These are phyloP conservation scores for Vairimorpha necatrix DNA, from an alignment of 371 early-diverging fungal species.

Conservation along the genomic window DNA sequence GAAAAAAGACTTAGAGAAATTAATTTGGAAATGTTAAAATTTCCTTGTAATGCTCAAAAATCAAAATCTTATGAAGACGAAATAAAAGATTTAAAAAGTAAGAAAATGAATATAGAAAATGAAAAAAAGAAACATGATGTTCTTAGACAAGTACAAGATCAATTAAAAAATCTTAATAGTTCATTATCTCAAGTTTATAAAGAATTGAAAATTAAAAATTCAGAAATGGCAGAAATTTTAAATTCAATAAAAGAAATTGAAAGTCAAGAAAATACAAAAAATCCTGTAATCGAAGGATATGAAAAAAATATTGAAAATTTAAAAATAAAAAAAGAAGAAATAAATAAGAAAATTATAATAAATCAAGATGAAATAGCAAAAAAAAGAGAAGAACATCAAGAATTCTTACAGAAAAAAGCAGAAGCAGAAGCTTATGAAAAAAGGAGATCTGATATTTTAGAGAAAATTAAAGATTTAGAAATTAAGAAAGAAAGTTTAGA, in stretches of 20 bases:
- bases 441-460: conserved; percentile 43
- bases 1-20: conserved; percentile 50
- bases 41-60: conserved; percentile 19
- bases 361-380: conserved; percentile 43
- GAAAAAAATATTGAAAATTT: conserved; percentile 46
- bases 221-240: conserved; percentile 28
- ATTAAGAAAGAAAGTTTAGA: conserved; percentile 34
- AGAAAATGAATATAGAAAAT: conserved; percentile 46
- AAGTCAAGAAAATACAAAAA: conserved; percentile 14
- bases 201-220: conserved; percentile 23
- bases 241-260: neutral
- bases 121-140: conserved; percentile 37
- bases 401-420: conserved; percentile 32
- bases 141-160: conserved; percentile 16
- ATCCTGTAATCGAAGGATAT: conserved; percentile 35
- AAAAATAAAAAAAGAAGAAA: conserved; percentile 43
- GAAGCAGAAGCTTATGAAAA: conserved; percentile 51
- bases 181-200: conserved; percentile 14
- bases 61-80: conserved; percentile 52
- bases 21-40: conserved; percentile 41
- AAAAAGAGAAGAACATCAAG: conserved; percentile 50
- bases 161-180: conserved; percentile 20
- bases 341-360: conserved; percentile 31
- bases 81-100: conserved; percentile 31
- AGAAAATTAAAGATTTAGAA: conserved; percentile 42